A percentile compares a stretch with the other conserved stretches of the same genome.
These are phyloP conservation scores for Calonectria multiphialidica DNA, from an alignment of 2,329 filamentous ascomycete genomes.

Conservation along the genomic window DNA sequence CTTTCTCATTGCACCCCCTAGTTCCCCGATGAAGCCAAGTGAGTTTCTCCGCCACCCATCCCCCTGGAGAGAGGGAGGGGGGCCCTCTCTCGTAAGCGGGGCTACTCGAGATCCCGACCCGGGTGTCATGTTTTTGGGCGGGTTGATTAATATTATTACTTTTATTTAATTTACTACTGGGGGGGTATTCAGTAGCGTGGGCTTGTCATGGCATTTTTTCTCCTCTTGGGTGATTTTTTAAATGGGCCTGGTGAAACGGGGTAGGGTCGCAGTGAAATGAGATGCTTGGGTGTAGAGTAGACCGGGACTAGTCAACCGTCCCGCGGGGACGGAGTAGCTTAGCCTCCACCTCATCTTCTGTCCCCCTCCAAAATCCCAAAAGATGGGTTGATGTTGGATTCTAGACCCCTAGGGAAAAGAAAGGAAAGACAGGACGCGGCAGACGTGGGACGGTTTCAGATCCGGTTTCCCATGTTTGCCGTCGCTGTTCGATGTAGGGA, in stretches of 20 bases:
- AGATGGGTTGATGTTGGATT: neutral
- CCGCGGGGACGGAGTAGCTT: neutral
- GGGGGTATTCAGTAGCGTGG: neutral
- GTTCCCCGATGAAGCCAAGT: neutral
- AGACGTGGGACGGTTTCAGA: neutral
- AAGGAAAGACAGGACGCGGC: neutral
- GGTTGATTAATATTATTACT: neutral
- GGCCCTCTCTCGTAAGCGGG: conserved; percentile 34
- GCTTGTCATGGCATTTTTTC: neutral
- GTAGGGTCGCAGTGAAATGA: neutral
- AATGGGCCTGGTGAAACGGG: conserved; percentile 1
- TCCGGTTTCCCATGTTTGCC: neutral
- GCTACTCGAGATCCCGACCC: conserved; percentile 29
- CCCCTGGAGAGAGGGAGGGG: neutral
- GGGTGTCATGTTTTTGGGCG: conserved; percentile 18
- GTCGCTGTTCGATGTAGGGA: neutral
- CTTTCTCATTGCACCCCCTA: neutral
- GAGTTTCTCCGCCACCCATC: neutral
- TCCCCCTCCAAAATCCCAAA: neutral
- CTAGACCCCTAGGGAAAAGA: neutral
- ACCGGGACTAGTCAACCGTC: neutral
- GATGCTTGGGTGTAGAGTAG: neutral
- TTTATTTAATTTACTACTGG: conserved; percentile 16
- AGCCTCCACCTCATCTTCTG: neutral
- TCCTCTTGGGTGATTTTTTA: neutral